Evolutionary conservation across 495 filamentous ascomycete species (phyloP).

Genomic region (Mytilinidion resinicola): DNA sequence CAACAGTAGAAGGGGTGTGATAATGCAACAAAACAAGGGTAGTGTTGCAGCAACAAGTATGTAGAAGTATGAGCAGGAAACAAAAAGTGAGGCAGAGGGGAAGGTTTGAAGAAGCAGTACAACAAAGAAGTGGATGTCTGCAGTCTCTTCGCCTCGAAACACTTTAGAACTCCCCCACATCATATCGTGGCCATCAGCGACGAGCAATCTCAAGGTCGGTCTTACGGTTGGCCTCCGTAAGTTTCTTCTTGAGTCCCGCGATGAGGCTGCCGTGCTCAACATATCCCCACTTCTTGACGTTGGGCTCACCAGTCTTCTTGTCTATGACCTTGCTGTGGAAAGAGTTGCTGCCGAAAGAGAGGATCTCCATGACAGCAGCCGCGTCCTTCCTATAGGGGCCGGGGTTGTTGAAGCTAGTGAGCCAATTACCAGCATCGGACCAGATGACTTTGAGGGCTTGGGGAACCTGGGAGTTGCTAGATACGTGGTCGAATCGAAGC

Average conservation of each 20-base stretch:
- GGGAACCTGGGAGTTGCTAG: conserved; percentile 5
- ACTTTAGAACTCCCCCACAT: too few relatives aligned
- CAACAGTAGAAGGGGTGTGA: too few relatives aligned
- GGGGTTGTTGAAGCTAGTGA: neutral
- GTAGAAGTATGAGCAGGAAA: too few relatives aligned
- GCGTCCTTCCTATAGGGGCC: neutral
- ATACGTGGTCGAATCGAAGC: conserved; percentile 10
- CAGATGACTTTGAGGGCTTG: conserved; percentile 17
- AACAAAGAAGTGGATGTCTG: too few relatives aligned
- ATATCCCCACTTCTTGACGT: conserved; percentile 11
- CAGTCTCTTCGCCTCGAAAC: too few relatives aligned
- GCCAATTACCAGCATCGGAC: conserved; percentile 9
- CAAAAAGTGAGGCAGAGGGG: too few relatives aligned
- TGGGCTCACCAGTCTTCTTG: neutral
- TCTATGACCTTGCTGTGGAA: conserved; percentile 9
- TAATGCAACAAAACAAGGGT: too few relatives aligned
- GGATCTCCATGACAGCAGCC: neutral
- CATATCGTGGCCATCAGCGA: too few relatives aligned
- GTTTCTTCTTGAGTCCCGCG: conserved; percentile 2
- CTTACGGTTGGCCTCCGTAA: neutral
- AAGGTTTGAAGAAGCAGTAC: too few relatives aligned
- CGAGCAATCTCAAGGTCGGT: too few relatives aligned
- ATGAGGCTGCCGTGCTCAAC: conserved; percentile 6
- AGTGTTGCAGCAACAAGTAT: too few relatives aligned
- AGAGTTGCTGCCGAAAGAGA: conserved; percentile 7